phyloP scores from a whole-genome alignment of 495 filamentous ascomycete species.

The Podospora pseudocomata region DNA sequence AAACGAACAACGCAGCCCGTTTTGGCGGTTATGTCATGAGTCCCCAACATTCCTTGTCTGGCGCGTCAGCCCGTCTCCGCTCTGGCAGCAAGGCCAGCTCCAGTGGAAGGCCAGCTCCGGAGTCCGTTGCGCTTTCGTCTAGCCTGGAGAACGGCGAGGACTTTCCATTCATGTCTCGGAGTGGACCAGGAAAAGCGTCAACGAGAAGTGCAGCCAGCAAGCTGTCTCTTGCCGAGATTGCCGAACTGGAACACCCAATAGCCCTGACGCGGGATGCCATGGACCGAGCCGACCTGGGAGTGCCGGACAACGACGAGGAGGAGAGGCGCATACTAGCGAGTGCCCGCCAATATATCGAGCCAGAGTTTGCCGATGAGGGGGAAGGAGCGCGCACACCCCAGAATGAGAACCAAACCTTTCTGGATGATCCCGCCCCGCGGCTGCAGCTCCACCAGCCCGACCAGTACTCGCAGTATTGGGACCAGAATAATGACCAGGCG shows the following conservation, averaged over 20 bases:
- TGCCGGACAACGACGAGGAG: conserved; percentile 24
- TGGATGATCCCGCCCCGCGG: conserved; percentile 20
- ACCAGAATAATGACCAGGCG: conserved; percentile 4
- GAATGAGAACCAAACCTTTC: conserved; percentile 16
- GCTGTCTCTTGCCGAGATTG: conserved; percentile 44
- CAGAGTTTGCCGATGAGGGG: conserved; percentile 25
- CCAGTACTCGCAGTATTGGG: conserved; percentile 22
- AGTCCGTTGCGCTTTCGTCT: conserved; percentile 14
- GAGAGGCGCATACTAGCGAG: conserved; percentile 34
- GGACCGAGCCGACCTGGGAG: conserved; percentile 43
- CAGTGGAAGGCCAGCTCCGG: conserved; percentile 24
- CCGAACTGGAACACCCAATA: conserved; percentile 42
- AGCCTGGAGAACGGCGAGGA: conserved; percentile 35
- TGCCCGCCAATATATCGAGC: conserved; percentile 33
- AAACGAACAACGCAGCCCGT: conserved; percentile 61
- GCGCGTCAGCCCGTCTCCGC: conserved; percentile 51
- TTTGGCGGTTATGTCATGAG: conserved; percentile 66
- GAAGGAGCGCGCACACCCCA: conserved; percentile 19
- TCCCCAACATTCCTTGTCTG: conserved; percentile 58
- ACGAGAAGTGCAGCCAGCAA: conserved; percentile 42
- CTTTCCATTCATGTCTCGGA: conserved; percentile 36
- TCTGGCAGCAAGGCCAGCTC: conserved; percentile 53
- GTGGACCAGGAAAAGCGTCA: conserved; percentile 46
- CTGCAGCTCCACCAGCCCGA: conserved; percentile 30
- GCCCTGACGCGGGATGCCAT: conserved; percentile 43